Evolutionary conservation across 2,329 filamentous ascomycete species (phyloP), one percentile per base, ranked within the genome.

Genomic region (Thelonectria rubi): DNA sequence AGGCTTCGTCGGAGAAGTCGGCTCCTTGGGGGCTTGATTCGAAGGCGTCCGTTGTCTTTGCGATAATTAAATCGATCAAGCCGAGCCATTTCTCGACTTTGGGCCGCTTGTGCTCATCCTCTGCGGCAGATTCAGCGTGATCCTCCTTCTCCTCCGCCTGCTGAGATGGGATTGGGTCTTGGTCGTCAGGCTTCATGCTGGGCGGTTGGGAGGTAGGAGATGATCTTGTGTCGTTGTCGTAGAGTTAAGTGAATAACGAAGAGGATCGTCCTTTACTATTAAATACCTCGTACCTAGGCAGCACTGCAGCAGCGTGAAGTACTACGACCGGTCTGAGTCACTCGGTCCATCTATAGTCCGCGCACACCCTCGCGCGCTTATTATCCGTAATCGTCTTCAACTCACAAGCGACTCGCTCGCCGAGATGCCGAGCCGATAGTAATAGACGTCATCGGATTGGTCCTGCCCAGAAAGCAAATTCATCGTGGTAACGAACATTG

Each of bases 1-100:
- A 55, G 17, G 43, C 52, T 17, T 37, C 21, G 18, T n/a, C 30
- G 8, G 52, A 21, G 5, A 40, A 24, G 24, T 46, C 40, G 18
- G 43, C 43, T 40, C 26, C 24, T 12, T 20, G 20, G 8, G 52
- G 52, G 18, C 52, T 55, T 20, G 42, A 24, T 17, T 26, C 12
- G n/a, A 55, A 55, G 18, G 52, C 52, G 17, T 37, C 30, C 14
- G 37, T 55, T 18, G 52, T 55, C 39, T 26, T 46, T 24, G 34
- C 52, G 40, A 17, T 26, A 37, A 55, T 47, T 10, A 26, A 26
- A n/a, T 47, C 18, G 12, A 55, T 42, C 18, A 55, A n/a, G 14
- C 42, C 10, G 42, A 21, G 17, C 52, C 52, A 55, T 43, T 46
- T 37, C 20, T 55, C 52, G 20, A 55, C 37, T 40, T 30, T 46